Evolutionary conservation across 768 basidiomycete genomes (phyloP).

Genomic region (Hemileccinum impolitum): DNA sequence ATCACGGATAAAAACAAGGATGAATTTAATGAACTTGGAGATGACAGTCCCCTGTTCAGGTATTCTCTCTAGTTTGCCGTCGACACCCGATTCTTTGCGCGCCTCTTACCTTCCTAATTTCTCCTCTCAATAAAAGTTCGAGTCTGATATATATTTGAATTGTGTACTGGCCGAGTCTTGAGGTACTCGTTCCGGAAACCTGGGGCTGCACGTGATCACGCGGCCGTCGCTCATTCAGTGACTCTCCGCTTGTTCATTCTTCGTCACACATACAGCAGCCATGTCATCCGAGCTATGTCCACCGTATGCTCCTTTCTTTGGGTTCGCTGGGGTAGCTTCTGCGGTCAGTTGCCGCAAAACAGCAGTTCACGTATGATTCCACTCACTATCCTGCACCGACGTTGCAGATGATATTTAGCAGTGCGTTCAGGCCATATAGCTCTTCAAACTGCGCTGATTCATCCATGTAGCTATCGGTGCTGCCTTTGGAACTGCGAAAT

Average conservation of each 20-base stretch:
- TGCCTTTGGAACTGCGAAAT: slow-evolving; percentile 93
- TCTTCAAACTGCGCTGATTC: slow-evolving; percentile 10
- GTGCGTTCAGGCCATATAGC: slow-evolving; percentile 48
- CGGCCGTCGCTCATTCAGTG: no score
- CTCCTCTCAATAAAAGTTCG: no score
- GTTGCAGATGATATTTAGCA: slow-evolving; percentile 91
- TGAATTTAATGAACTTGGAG: slow-evolving; percentile 45
- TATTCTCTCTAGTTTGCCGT: slow-evolving; percentile 16
- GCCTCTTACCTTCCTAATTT: no score
- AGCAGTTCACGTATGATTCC: background rate
- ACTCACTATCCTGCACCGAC: slow-evolving; percentile 10
- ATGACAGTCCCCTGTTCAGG: slow-evolving; percentile 55
- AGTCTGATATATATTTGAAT: no score
- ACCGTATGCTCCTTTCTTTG: slow-evolving; percentile 96
- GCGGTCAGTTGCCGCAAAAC: slow-evolving; percentile 55
- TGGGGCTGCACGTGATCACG: no score
- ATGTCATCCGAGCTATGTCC: slow-evolving; percentile 69
- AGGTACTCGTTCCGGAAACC: no score
- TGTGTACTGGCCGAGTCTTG: no score
- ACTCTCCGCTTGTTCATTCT: no score
- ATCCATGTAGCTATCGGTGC: slow-evolving; percentile 74
- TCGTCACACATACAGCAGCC: background rate
- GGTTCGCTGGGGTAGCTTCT: slow-evolving; percentile 93
- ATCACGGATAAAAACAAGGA: slow-evolving; percentile 38
- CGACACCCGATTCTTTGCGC: no score